Evolutionary conservation across 768 basidiomycete genomes (phyloP).

Genomic region (Tulasnella sp.): DNA sequence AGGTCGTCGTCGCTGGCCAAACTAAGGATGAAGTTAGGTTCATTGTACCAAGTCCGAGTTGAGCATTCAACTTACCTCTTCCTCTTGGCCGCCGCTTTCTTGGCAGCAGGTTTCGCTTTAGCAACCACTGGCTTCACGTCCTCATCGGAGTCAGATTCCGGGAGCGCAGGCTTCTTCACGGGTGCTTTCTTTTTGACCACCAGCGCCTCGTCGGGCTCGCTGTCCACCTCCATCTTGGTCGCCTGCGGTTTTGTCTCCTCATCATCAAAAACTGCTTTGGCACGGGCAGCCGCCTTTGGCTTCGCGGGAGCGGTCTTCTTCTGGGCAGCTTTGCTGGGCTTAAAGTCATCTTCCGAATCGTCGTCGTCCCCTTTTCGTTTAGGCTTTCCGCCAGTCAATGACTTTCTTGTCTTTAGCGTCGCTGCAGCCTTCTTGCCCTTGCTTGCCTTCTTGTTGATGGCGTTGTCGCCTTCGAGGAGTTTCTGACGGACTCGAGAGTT

Average conservation of each 20-base stretch:
- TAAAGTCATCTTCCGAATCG: slow-evolving; percentile 55
- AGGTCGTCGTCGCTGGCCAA: slow-evolving; percentile 41
- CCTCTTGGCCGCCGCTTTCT: slow-evolving; percentile 28
- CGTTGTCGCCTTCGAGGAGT: slow-evolving; percentile 42
- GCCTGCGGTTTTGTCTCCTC: slow-evolving; percentile 45
- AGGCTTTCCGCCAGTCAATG: slow-evolving; percentile 43
- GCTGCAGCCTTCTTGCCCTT: slow-evolving; percentile 51
- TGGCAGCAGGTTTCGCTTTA: slow-evolving; percentile 32
- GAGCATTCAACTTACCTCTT: slow-evolving; percentile 18
- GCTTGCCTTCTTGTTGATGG: slow-evolving; percentile 49
- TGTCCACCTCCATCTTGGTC: slow-evolving; percentile 39
- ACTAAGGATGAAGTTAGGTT: neutral
- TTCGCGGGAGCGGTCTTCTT: slow-evolving; percentile 38
- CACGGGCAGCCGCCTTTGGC: slow-evolving; percentile 29
- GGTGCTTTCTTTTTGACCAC: slow-evolving; percentile 34
- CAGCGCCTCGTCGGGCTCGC: slow-evolving; percentile 35
- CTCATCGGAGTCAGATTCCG: slow-evolving; percentile 43
- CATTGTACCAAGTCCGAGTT: too few species aligned
- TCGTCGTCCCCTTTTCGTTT: slow-evolving; percentile 43
- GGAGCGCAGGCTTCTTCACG: slow-evolving; percentile 36
- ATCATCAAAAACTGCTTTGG: slow-evolving; percentile 43
- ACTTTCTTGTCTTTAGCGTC: slow-evolving; percentile 53
- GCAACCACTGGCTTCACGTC: slow-evolving; percentile 34
- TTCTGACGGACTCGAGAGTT: slow-evolving; percentile 30
- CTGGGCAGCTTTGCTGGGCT: slow-evolving; percentile 47